phyloP scores from a whole-genome alignment of 2,329 filamentous ascomycete species.

The Hypoxylon sp. region DNA sequence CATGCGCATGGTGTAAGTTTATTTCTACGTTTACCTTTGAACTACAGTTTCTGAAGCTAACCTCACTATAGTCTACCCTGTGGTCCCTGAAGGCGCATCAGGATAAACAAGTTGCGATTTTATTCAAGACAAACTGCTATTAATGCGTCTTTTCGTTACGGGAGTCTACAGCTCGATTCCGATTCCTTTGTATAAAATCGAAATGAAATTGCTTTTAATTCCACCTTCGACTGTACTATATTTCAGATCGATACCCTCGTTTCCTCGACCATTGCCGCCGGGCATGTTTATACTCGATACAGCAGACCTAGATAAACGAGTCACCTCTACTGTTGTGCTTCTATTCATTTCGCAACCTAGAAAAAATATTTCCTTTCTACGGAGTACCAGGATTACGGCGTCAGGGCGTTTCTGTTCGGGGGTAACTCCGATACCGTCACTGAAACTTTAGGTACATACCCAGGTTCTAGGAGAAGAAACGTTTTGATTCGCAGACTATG shows the following conservation, averaged over 20 bases:
- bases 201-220: neutral
- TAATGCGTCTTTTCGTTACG: neutral
- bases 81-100: conserved; percentile 21
- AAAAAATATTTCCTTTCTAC: neutral
- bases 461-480: conserved; percentile 2
- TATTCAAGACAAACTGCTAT: neutral
- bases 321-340: conserved; percentile 19
- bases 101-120: conserved; percentile 7
- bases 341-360: conserved; percentile 9
- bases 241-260: conserved; percentile 8
- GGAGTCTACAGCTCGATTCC: conserved; percentile 4
- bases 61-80: conserved; percentile 33
- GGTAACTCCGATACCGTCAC: neutral
- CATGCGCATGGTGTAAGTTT: conserved; percentile 73
- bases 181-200: conserved; percentile 11
- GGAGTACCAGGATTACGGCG: neutral
- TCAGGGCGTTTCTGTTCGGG: conserved; percentile 14
- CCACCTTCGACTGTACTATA: conserved; percentile 21
- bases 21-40: neutral
- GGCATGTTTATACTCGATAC: conserved; percentile 6
- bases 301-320: conserved; percentile 12
- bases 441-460: neutral
- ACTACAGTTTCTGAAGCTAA: conserved; percentile 13
- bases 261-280: neutral
- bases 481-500: conserved; percentile 7